These are phyloP conservation scores for Verticillium nonalfalfae DNA, from an alignment of 2,329 filamentous ascomycete genomes.

Conservation along the genomic window DNA sequence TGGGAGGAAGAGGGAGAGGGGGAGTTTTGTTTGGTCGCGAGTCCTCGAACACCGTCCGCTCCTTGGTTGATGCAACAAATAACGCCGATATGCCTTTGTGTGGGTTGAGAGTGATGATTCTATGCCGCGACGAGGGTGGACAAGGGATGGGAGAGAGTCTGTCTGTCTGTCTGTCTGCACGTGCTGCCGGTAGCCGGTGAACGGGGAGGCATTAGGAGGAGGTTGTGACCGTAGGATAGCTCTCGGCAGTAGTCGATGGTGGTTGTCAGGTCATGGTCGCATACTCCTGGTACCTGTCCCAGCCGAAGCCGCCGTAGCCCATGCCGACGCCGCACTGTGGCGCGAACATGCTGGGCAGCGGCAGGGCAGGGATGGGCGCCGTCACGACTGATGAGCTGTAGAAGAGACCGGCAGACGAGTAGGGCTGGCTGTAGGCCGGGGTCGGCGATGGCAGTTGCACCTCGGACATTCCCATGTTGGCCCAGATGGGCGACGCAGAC, in stretches of 20 bases:
- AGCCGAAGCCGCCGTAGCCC: slow-evolving; percentile 74
- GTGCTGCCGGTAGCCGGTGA: slow-evolving; percentile 37
- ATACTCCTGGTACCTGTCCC: slow-evolving; percentile 82
- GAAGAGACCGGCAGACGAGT: slow-evolving; percentile 66
- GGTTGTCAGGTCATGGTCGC: slow-evolving; percentile 79
- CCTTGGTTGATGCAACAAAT: slow-evolving; percentile 28
- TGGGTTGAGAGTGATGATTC: slow-evolving; percentile 15
- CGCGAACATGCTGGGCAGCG: slow-evolving; percentile 80
- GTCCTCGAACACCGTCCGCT: slow-evolving; percentile 31
- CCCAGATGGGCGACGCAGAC: slow-evolving; percentile 69
- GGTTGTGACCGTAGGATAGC: slow-evolving; percentile 24
- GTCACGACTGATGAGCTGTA: slow-evolving; percentile 74
- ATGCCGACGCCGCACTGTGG: slow-evolving; percentile 77
- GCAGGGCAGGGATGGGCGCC: slow-evolving; percentile 68
- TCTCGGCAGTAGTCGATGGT: slow-evolving; percentile 39
- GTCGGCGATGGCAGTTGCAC: slow-evolving; percentile 72
- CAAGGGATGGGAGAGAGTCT: slow-evolving; percentile 8
- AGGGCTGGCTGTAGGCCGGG: slow-evolving; percentile 73
- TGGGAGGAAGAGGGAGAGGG: background rate
- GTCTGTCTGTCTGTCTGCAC: slow-evolving; percentile 11
- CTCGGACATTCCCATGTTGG: slow-evolving; percentile 68
- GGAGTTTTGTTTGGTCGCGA: slow-evolving; percentile 29
- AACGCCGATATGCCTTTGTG: slow-evolving; percentile 18
- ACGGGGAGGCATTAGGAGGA: slow-evolving; percentile 10
- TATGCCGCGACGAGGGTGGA: slow-evolving; percentile 11